These are phyloP conservation scores for Geotrichum ghanense DNA, from an alignment of 805 yeast genomes.

Conservation along the genomic window DNA sequence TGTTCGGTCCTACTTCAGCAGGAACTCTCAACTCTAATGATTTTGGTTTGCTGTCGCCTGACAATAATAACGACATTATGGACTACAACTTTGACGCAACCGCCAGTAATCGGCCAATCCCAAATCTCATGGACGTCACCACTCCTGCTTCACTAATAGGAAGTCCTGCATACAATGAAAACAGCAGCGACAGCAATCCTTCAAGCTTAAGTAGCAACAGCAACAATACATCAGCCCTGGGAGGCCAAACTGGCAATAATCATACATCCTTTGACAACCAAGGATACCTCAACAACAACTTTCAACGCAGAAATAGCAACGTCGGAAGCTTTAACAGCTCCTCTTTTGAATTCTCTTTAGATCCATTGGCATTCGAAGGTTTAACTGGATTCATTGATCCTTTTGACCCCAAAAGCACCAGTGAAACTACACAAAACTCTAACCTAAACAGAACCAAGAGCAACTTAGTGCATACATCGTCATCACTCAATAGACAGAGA, in stretches of 20 bases:
- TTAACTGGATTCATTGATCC: slow-evolving; percentile 15
- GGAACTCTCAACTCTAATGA: not conserved
- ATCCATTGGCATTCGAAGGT: slow-evolving; percentile 40
- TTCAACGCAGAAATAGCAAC: not conserved
- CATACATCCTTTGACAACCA: not conserved
- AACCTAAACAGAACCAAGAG: not conserved
- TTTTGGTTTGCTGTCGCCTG: not conserved
- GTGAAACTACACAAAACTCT: not conserved
- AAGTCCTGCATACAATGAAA: not conserved
- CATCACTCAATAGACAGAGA: too few species aligned
- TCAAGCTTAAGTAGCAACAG: too few species aligned
- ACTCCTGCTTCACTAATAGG: not conserved
- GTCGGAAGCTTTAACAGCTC: slow-evolving; percentile 6
- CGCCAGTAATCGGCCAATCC: not conserved
- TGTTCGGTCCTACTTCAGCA: not conserved
- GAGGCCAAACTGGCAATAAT: too few species aligned
- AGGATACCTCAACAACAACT: not conserved
- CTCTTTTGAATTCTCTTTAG: slow-evolving; percentile 30
- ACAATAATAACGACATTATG: not conserved
- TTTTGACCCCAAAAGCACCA: not conserved
- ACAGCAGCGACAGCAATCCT: too few species aligned
- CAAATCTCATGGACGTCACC: not conserved
- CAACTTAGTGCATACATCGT: too few species aligned
- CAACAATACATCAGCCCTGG: too few species aligned
- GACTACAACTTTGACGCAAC: not conserved